These are phyloP conservation scores for Hypomyces rosellus DNA, from an alignment of 2,329 filamentous ascomycete genomes.

Conservation along the genomic window DNA sequence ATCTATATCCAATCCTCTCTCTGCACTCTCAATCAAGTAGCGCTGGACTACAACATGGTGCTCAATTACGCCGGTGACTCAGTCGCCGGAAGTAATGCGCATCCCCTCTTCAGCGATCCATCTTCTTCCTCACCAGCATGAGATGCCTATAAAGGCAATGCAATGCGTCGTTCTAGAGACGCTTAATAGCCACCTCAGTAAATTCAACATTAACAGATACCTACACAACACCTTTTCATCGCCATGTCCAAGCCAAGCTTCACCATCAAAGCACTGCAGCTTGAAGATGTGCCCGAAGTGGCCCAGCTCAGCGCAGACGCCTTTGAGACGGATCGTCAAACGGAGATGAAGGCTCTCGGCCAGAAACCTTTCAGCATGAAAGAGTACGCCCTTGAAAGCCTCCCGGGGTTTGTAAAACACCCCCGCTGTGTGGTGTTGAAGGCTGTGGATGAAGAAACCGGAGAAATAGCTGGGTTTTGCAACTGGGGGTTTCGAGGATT, in stretches of 20 bases:
- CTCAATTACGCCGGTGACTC: constrained; percentile 9
- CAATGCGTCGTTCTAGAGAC: too few relatives aligned
- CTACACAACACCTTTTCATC: not conserved
- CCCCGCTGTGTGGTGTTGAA: constrained; percentile 24
- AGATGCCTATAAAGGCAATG: too few relatives aligned
- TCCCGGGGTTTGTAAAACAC: constrained; percentile 19
- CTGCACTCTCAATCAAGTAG: not conserved
- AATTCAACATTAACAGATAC: too few relatives aligned
- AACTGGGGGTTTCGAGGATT: constrained; percentile 29
- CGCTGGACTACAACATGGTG: not conserved
- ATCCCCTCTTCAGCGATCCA: too few relatives aligned
- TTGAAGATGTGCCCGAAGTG: constrained; percentile 24
- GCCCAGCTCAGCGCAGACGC: constrained; percentile 23
- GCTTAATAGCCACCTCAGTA: too few relatives aligned
- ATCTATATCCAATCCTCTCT: too few relatives aligned
- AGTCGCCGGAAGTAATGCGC: not conserved
- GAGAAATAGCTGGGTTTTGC: constrained; percentile 23
- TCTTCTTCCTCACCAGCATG: too few relatives aligned
- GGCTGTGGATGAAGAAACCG: constrained; percentile 24
- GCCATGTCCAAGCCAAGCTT: constrained; percentile 16
- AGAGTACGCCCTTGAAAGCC: constrained; percentile 17
- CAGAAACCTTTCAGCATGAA: constrained; percentile 23
- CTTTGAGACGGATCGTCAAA: constrained; percentile 29
- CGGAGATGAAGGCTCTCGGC: constrained; percentile 29
- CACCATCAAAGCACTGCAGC: constrained; percentile 17